These are phyloP conservation scores for Yarrowia alimentaria DNA, from an alignment of 805 yeast species.

Conservation along the genomic window DNA sequence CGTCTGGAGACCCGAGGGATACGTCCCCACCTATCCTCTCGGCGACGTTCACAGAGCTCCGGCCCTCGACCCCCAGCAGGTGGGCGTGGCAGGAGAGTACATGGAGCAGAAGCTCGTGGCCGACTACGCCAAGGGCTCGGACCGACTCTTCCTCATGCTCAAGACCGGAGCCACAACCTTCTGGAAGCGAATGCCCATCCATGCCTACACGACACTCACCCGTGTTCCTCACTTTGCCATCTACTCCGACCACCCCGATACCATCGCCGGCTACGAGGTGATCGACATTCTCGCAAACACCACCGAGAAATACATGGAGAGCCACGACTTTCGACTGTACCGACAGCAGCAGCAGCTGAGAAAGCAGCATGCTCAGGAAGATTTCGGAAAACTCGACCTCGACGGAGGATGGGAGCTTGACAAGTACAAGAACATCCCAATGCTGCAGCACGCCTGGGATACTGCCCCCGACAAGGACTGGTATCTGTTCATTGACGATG, in stretches of 20 bases:
- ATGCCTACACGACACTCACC: slow-evolving; percentile 40
- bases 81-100: slow-evolving; percentile 6
- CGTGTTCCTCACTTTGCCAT: slow-evolving; percentile 39
- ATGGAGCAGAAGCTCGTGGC: slow-evolving; percentile 34
- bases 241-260: slow-evolving; percentile 40
- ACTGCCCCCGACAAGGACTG: slow-evolving; percentile 38
- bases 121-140: slow-evolving; percentile 34
- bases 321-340: slow-evolving; percentile 34
- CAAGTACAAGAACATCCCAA: slow-evolving; percentile 42
- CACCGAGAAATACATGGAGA: slow-evolving; percentile 30
- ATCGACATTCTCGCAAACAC: slow-evolving; percentile 38
- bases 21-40: slow-evolving; percentile 18
- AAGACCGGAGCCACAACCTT: slow-evolving; percentile 42
- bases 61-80: slow-evolving; percentile 11
- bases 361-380: slow-evolving; percentile 34
- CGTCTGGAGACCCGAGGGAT: slow-evolving; percentile 24
- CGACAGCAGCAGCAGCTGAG: slow-evolving; percentile 35
- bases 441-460: slow-evolving; percentile 40
- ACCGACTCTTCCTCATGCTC: slow-evolving; percentile 39
- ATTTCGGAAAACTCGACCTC: slow-evolving; percentile 28
- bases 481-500: slow-evolving; percentile 42
- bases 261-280: slow-evolving; percentile 39
- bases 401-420: slow-evolving; percentile 41
- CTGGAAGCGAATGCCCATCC: slow-evolving; percentile 42
- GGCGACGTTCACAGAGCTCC: slow-evolving; percentile 11